phyloP scores from a whole-genome alignment of 169 alveolate genomes.

The Babesia ovis region DNA sequence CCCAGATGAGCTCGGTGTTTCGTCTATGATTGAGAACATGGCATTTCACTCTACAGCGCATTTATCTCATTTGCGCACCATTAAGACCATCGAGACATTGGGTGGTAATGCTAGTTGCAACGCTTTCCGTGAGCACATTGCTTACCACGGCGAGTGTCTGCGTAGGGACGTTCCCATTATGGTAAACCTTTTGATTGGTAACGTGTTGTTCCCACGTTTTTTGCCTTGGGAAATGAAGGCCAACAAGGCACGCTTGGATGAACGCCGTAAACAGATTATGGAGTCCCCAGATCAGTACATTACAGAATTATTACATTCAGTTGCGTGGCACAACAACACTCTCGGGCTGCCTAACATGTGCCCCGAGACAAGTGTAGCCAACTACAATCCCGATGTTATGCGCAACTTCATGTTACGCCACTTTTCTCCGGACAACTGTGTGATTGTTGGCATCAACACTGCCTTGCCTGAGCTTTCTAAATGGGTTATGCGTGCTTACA shows the following conservation, averaged over 20 bases:
- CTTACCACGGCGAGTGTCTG: conserved; percentile 80
- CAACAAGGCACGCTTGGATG: conserved; percentile 68
- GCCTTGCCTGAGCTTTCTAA: conserved; percentile 80
- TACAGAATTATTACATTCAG: conserved; percentile 83
- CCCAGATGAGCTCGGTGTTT: conserved; percentile 78
- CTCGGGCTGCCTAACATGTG: conserved; percentile 77
- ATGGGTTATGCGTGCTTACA: conserved; percentile 85
- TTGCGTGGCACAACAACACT: conserved; percentile 88
- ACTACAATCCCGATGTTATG: conserved; percentile 80
- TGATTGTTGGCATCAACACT: conserved; percentile 82
- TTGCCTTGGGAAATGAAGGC: conserved; percentile 84
- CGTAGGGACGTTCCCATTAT: conserved; percentile 81
- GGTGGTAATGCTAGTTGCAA: conserved; percentile 83
- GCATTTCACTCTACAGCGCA: conserved; percentile 87
- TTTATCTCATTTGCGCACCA: conserved; percentile 83
- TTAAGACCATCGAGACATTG: conserved; percentile 84
- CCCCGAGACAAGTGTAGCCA: conserved; percentile 68
- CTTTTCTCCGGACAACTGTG: conserved; percentile 81
- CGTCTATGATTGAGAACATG: conserved; percentile 84
- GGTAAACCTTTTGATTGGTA: conserved; percentile 82
- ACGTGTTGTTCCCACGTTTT: conserved; percentile 85
- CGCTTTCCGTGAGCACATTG: conserved; percentile 79
- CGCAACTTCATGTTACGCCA: conserved; percentile 83
- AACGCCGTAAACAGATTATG: conserved; percentile 61
- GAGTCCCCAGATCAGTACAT: conserved; percentile 78